These are phyloP conservation scores for Pestalotiopsis sp. DNA, from an alignment of 2,329 filamentous ascomycete species.

Conservation along the genomic window DNA sequence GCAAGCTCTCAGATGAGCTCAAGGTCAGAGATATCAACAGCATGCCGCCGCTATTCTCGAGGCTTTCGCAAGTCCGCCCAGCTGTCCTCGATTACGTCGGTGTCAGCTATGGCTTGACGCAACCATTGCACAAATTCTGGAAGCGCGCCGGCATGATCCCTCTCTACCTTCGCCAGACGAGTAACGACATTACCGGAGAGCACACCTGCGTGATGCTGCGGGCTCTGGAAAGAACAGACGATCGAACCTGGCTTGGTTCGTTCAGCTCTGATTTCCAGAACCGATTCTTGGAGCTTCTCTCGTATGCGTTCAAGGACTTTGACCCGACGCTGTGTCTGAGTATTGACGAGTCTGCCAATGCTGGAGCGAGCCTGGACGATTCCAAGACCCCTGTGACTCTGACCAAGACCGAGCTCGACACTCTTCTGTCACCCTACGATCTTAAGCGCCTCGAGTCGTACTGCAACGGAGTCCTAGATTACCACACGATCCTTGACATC, in stretches of 20 bases:
- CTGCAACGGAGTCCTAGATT: constrained; percentile 95
- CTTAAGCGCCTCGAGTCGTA: constrained; percentile 94
- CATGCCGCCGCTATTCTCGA: constrained; percentile 92
- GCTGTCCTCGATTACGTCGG: constrained; percentile 88
- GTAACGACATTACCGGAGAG: constrained; percentile 95
- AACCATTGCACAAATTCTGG: constrained; percentile 93
- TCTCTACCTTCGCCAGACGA: constrained; percentile 91
- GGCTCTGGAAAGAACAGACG: constrained; percentile 69
- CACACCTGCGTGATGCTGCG: constrained; percentile 98
- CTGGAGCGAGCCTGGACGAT: constrained; percentile 69
- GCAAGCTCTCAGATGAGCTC: constrained; percentile 81
- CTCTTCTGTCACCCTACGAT: constrained; percentile 84
- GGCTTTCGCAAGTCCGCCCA: constrained; percentile 80
- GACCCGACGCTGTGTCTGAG: constrained; percentile 77
- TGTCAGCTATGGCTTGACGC: constrained; percentile 91
- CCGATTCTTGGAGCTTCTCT: constrained; percentile 87
- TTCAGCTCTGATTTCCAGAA: constrained; percentile 93
- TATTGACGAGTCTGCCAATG: constrained; percentile 83
- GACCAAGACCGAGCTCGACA: constrained; percentile 76
- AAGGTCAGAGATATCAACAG: constrained; percentile 86
- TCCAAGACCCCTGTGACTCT: constrained; percentile 58
- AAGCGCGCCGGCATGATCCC: constrained; percentile 85
- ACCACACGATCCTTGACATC: constrained; percentile 95
- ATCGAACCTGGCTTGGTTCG: constrained; percentile 83
- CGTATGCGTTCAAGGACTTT: constrained; percentile 90